These are phyloP conservation scores for Pachyrhizus erosus DNA, from an alignment of 306 rosid species.

Conservation along the genomic window DNA sequence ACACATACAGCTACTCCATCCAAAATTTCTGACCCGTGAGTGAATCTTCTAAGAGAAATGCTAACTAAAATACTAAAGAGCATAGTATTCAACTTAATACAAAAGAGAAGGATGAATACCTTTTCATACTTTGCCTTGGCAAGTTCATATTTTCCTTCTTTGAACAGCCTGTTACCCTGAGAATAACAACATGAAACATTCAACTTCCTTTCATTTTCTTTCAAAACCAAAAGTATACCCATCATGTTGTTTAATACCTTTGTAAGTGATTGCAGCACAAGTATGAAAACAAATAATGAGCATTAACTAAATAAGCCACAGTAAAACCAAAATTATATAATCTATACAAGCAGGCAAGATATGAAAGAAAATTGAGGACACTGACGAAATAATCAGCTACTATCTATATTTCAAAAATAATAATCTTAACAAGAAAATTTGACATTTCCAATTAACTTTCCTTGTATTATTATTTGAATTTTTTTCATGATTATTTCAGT, in stretches of 20 bases:
- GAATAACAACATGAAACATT: conserved; percentile 40
- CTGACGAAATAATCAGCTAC: conserved; percentile 10
- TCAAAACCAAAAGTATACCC: conserved; percentile 19
- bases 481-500: not conserved
- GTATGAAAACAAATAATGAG: conserved; percentile 28
- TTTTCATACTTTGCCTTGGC: conserved; percentile 98
- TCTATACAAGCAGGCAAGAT: not conserved
- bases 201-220: conserved; percentile 7
- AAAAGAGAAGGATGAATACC: conserved; percentile 54
- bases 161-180: conserved; percentile 97
- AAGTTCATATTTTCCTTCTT: conserved; percentile 94
- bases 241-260: not conserved
- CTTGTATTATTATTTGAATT: not conserved
- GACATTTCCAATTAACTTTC: not conserved
- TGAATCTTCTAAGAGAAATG: not conserved
- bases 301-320: conserved; percentile 21
- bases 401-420: not conserved
- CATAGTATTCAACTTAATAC: not conserved
- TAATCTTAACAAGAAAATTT: not conserved
- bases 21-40: conserved; percentile 7
- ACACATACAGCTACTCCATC: conserved; percentile 15
- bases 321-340: not conserved
- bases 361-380: conserved; percentile 12
- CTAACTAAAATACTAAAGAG: conserved; percentile 20
- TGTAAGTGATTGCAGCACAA: not conserved